Evolutionary conservation across 2,329 filamentous ascomycete species (phyloP), one percentile per base, ranked within the genome.

Genomic region (Xylaria arbuscula): DNA sequence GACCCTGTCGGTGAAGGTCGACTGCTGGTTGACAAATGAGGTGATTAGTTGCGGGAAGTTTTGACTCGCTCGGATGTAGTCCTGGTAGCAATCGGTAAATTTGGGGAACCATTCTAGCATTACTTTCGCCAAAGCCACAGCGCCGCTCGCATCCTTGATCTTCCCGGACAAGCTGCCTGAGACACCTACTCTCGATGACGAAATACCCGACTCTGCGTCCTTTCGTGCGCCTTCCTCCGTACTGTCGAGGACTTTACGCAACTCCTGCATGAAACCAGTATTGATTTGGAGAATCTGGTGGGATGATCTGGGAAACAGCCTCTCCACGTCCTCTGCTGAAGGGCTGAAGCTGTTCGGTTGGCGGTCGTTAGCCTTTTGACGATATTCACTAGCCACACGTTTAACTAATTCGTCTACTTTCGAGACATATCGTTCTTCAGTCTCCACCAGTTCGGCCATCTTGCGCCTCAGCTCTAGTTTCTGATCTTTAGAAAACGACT

Each of bases 21-120:
- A 95, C 70, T 92, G 90, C 65, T 90, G 89, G 74, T 93, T 92
- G 69, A 96, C 86, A 74, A 97, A 93, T 1, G 87, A 85, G 73
- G 92, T 93, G 63, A 98, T 87, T 17, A 95, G 86, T 64, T 92
- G 89, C 0, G 94, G 92, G 73, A 98, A 97, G 68, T 93, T 89
- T 71, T 94, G 92, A 79, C 97, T 97, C 11, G 93, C 91, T 73
- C 90, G 90, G 80, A 99, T 96, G 79, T 98, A 99, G 72, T 97
- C 91, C 73, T 93, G 91, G 78, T 99, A 99, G 76, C 93, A 94
- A 67, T 94, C 89, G 32, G 93, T 92, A 77, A 99, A 98, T 72
- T 91, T 90, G 7, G 96, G 96, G 72, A 99, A 96, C 93, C 94
- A 97, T 72, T 97, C 92, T 4, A 96, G 83, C 68, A 98, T 90